phyloP scores from a whole-genome alignment of 305 asterid species.

The Fraxinus floribunda region DNA sequence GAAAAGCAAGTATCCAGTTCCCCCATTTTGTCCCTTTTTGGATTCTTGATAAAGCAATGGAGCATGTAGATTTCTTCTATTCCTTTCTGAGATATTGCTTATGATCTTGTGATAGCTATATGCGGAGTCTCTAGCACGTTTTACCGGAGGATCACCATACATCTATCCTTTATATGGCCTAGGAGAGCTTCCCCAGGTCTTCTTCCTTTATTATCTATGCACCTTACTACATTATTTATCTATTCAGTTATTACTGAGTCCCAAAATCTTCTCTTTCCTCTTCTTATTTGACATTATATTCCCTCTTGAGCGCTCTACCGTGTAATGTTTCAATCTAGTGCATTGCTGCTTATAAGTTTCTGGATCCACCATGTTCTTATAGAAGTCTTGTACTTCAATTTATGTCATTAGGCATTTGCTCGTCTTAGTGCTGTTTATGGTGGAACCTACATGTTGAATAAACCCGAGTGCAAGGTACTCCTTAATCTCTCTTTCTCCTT shows the following conservation, averaged over 20 bases:
- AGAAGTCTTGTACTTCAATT: conserved; percentile 12
- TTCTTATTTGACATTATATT: conserved; percentile 6
- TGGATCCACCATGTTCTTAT: neutral
- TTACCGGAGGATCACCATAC: conserved; percentile 98
- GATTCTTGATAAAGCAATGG: neutral
- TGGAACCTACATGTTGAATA: conserved; percentile 96
- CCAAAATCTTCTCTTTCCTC: neutral
- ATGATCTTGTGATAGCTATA: conserved; percentile 60
- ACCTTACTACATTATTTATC: neutral
- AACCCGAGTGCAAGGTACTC: conserved; percentile 93
- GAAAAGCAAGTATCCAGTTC: neutral
- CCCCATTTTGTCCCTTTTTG: neutral
- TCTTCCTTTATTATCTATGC: conserved; percentile 15
- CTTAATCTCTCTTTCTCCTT: neutral
- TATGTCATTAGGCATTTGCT: conserved; percentile 76
- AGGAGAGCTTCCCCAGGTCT: conserved; percentile 97
- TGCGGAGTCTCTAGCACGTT: conserved; percentile 87
- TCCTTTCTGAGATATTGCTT: conserved; percentile 22
- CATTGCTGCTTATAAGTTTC: neutral
- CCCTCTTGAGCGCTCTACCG: no score
- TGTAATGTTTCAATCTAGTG: neutral
- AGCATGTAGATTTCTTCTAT: neutral
- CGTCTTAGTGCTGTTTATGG: conserved; percentile 98
- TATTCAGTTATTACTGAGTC: neutral
- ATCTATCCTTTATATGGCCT: conserved; percentile 93